Evolutionary conservation across 345 rosid species (phyloP).

Genomic region (Aethionema arabicum): DNA sequence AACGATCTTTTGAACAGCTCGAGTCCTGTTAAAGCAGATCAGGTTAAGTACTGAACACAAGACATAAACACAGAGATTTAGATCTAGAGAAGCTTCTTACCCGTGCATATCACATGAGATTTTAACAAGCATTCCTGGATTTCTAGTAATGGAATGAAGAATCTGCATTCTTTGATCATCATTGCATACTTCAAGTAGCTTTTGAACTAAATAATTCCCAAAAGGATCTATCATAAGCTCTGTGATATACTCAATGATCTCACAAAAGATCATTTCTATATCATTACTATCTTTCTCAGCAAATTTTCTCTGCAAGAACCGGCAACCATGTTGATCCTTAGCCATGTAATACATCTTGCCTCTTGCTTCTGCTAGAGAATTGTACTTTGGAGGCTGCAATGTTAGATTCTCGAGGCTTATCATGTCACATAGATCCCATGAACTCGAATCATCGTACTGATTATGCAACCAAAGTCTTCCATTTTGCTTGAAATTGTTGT

Average conservation of each 20-base stretch:
- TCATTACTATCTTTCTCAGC: conserved; percentile 56
- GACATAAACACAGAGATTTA: neutral
- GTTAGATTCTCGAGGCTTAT: conserved; percentile 41
- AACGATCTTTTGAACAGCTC: conserved; percentile 78
- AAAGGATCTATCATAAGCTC: conserved; percentile 79
- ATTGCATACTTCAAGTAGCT: conserved; percentile 72
- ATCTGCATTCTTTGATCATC: conserved; percentile 65
- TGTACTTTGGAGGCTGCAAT: conserved; percentile 50
- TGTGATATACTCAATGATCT: conserved; percentile 60
- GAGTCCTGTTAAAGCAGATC: conserved; percentile 48
- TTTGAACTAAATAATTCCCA: conserved; percentile 78
- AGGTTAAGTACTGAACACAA: conserved; percentile 7
- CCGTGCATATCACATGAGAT: conserved; percentile 87
- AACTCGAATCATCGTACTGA: conserved; percentile 40
- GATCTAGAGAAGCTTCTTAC: conserved; percentile 34
- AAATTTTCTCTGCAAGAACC: conserved; percentile 65
- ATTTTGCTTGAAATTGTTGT: conserved; percentile 37
- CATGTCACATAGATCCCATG: conserved; percentile 37
- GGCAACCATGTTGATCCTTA: conserved; percentile 78
- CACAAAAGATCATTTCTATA: conserved; percentile 59
- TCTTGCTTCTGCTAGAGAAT: conserved; percentile 51
- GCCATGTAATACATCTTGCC: conserved; percentile 64
- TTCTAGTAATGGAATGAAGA: conserved; percentile 54
- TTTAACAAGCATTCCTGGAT: conserved; percentile 56
- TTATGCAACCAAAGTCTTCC: conserved; percentile 47